Evolutionary conservation across 73 alveolate species (phyloP).

Genomic region (Diophrys appendiculata): DNA sequence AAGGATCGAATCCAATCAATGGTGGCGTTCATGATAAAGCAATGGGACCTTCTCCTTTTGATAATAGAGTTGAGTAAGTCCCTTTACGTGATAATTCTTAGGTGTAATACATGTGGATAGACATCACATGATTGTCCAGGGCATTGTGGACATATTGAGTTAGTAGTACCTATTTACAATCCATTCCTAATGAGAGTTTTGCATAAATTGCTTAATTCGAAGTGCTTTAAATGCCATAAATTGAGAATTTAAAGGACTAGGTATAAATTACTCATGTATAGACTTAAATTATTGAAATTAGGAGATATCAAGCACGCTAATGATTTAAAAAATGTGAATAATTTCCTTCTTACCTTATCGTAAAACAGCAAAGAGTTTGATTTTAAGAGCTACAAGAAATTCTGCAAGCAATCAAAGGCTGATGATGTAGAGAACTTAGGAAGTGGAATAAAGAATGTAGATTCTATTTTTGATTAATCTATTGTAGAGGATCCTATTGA

Average conservation of each 20-base stretch:
- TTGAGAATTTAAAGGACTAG: constrained; percentile 31
- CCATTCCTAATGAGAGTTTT: constrained; percentile 72
- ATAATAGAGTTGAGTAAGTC: constrained; percentile 18
- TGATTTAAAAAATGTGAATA: constrained; percentile 29
- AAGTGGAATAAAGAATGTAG: too few species aligned
- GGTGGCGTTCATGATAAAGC: constrained; percentile 84
- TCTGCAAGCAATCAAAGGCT: too few species aligned
- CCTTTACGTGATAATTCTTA: constrained; percentile 13
- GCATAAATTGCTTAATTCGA: constrained; percentile 70
- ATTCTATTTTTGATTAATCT: too few species aligned
- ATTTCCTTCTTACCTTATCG: constrained; percentile 26
- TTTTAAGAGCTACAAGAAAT: background rate
- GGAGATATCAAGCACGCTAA: constrained; percentile 56
- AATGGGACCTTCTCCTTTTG: constrained; percentile 78
- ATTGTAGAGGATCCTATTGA: too few species aligned
- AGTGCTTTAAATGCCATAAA: constrained; percentile 69
- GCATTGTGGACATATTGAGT: constrained; percentile 80
- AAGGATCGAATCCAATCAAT: constrained; percentile 42
- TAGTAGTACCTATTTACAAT: constrained; percentile 75
- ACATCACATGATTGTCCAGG: constrained; percentile 78
- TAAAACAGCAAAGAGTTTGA: background rate
- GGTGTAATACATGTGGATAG: constrained; percentile 84
- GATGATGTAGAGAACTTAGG: too few species aligned
- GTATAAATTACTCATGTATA: constrained; percentile 14
- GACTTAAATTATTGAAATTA: constrained; percentile 35